Percentiles rank a stretch among this genome's conserved stretches.
Evolutionary conservation across 805 yeast genomes (phyloP).

Genomic region (Candida oleophila): DNA sequence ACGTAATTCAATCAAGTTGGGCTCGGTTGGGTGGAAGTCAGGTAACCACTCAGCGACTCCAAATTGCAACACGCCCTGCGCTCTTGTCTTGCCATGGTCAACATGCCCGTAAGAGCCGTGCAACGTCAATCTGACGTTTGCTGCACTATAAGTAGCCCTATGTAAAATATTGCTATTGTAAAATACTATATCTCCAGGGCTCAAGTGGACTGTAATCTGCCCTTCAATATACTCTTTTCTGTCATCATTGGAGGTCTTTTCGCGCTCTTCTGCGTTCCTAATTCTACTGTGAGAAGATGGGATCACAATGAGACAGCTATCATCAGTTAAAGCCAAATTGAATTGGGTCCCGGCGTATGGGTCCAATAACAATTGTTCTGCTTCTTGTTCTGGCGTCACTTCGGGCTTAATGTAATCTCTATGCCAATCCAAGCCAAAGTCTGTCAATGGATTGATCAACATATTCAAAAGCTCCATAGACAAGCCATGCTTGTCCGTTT

Average conservation of each 20-base stretch:
- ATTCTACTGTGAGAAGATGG: conserved; percentile 48
- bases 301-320: conserved; percentile 46
- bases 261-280: conserved; percentile 45
- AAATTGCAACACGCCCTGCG: conserved; percentile 52
- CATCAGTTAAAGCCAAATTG: conserved; percentile 48
- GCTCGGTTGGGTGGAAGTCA: conserved; percentile 28
- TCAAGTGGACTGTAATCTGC: conserved; percentile 39
- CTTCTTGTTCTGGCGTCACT: conserved; percentile 45
- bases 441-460: conserved; percentile 52
- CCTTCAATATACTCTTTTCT: conserved; percentile 36
- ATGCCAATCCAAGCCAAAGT: conserved; percentile 56
- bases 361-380: conserved; percentile 31
- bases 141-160: conserved; percentile 42
- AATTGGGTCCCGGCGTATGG: conserved; percentile 52
- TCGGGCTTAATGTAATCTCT: conserved; percentile 50
- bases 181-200: conserved; percentile 52
- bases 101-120: conserved; percentile 53
- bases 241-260: conserved; percentile 32
- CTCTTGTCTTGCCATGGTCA: conserved; percentile 40
- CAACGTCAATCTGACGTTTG: conserved; percentile 40
- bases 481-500: conserved; percentile 30
- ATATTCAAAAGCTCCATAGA: conserved; percentile 52
- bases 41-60: conserved; percentile 50
- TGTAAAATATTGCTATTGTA: conserved; percentile 52
- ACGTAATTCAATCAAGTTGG: conserved; percentile 27